These are phyloP conservation scores for Mycena rosella DNA, from an alignment of 768 basidiomycete genomes.

Conservation along the genomic window DNA sequence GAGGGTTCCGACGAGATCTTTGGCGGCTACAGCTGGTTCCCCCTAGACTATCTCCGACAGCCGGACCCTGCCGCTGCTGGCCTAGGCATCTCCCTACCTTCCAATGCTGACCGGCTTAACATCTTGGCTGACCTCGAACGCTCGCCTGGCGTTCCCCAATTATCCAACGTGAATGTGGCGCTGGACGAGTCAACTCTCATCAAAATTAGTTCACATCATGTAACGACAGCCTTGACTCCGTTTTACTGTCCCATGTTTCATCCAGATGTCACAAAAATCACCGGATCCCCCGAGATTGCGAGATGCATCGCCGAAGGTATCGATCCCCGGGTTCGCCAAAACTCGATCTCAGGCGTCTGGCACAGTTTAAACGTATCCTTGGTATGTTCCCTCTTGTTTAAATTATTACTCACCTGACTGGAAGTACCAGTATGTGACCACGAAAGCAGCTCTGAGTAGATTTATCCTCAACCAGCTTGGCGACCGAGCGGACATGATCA, in stretches of 20 bases:
- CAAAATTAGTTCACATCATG: neutral
- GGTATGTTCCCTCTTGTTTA: neutral
- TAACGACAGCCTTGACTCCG: neutral
- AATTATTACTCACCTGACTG: neutral
- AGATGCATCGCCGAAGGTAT: slow-evolving; percentile 18
- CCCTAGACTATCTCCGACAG: slow-evolving; percentile 4
- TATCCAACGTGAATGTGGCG: neutral
- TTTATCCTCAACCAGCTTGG: slow-evolving; percentile 18
- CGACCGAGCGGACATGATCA: slow-evolving; percentile 32
- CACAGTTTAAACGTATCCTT: slow-evolving; percentile 28
- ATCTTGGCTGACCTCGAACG: neutral
- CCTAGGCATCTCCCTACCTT: slow-evolving; percentile 17
- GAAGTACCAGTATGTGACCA: slow-evolving; percentile 18
- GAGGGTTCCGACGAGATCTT: slow-evolving; percentile 25
- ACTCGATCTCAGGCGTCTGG: slow-evolving; percentile 20
- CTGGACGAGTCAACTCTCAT: neutral
- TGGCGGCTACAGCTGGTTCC: slow-evolving; percentile 12
- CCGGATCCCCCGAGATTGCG: neutral
- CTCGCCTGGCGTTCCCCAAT: neutral
- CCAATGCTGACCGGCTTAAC: slow-evolving; percentile 11
- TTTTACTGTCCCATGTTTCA: slow-evolving; percentile 1
- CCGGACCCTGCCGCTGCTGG: neutral
- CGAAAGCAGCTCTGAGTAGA: slow-evolving; percentile 19
- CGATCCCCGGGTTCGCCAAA: neutral
- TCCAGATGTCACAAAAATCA: neutral